Base-by-base conservation (phyloP, 306 rosid species). In the Datisca glomerata region DNA sequence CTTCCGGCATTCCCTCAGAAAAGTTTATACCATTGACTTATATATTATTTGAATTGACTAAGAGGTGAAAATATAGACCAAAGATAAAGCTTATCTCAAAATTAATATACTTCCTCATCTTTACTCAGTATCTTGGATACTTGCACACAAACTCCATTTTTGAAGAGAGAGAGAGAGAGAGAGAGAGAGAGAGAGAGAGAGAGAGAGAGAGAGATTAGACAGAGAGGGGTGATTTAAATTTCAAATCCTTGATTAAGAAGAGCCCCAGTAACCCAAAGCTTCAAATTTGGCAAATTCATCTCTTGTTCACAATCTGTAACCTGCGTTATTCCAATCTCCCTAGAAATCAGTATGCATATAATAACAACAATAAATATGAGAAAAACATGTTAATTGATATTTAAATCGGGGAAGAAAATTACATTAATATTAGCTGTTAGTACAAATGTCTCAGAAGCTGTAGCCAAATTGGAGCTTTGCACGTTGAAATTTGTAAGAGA, bases 241-340 rank as follows among this genome's bases (percentile, higher is more conserved):
- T 76, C 73, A 65, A 89, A 89, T 27, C 94, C 93, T 59, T 83
- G 91, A 57, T 76, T 83, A 53, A 80, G 44, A 56, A 89, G 85
- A 41, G 91, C 97, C 2, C 74, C 81, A 1, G 95, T 66, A 29
- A 89, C 79, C 97, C 97, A 89, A 19, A 83, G 74, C 80, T 77
- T 83, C 83, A 89, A 59, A 64, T 83, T 79, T 37, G 73, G 79
- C 68, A 74, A 67, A 63, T 83, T 72, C 45, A 80, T 70, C 23
- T 83, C 83, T 50, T 53, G 51, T 48, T 79, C 77, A 10, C 64
- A 41, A 21, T 71, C 77, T 43, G 64, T 58, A 12, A 74, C 93
- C 97, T 87, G 67, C 69, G 36, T 6, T 12, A n/a, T n/a, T n/a
- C n/a, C n/a, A 41, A 9, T 7, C 20, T 41, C 45, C 24, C 20